Conservation (phyloP, 176 grass and related monocot species). For the barley (Hordeum vulgare) region MorexV3_pseudomolecules_assembly NC_058519.1:657874497-657874996, state of each 20-base stretch:
- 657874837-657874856: slow-evolving; percentile 52
- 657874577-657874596: slow-evolving; percentile 80
- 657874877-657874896: neutral
- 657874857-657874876: slow-evolving; percentile 75
- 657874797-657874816: slow-evolving; percentile 64
- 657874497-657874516: slow-evolving; percentile 72
- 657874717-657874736: slow-evolving; percentile 82
- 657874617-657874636: neutral
- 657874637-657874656: slow-evolving; percentile 56
- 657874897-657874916: neutral
- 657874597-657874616: slow-evolving; percentile 71
- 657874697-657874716: slow-evolving; percentile 90
- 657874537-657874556: slow-evolving; percentile 75
- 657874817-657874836: slow-evolving; percentile 73
- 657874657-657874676: slow-evolving; percentile 65
- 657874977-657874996: slow-evolving; percentile 57
- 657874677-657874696: slow-evolving; percentile 79
- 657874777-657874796: neutral
- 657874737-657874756: slow-evolving; percentile 83
- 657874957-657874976: slow-evolving; percentile 30
- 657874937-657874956: slow-evolving; percentile 31
- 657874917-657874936: neutral
- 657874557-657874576: slow-evolving; percentile 93
- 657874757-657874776: slow-evolving; percentile 53
- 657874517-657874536: slow-evolving; percentile 36